Base-by-base conservation (phyloP, 2,329 filamentous ascomycete genomes). In the Aurifilum marmelostoma region DNA sequence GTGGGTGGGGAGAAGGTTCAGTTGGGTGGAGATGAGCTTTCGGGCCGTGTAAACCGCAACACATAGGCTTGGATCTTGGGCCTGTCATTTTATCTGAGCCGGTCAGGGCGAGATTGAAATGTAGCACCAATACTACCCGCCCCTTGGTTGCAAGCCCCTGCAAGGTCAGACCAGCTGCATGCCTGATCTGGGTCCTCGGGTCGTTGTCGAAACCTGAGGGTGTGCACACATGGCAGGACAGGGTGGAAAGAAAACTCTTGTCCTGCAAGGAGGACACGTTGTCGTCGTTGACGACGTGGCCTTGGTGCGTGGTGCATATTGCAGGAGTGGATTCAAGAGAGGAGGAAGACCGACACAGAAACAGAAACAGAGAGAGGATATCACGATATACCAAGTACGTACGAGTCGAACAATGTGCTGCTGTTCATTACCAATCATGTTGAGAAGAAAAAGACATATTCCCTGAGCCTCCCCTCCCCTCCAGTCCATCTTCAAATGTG, bases 61-160 rank as follows among this genome's bases (percentile, higher is more conserved):
- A 7, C 52, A 56, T 29, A 16, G 24, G 52, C 52, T 29, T 29
- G 11, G 12, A 24, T 56, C 24, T 56, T 29, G 52, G 24, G 52
- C 52, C 52, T 56, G 16, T 56, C 52, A 32, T 18, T 29, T 18
- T 29, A 54, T 56, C 27, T 6, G 24, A 16, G 14, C 24, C 27
- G 24, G 52, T 14, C 24, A 29, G 52, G 52, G 52, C 52, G 52
- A 56, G 52, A 56, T 56, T 56, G 52, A 56, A 56, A 56, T 56
- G 52, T 56, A 16, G 52, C 52, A 32, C 24, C 52, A 29, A 56
- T 56, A 56, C 52, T 18, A 56, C 52, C 52, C 52, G 4, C 27
- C 27, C 52, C 52, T 56, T 29, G 52, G 24, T n/a, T 56, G 52
- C 24, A 29, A 18, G 24, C 14, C 52, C 27, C 52, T 56, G 52